These are phyloP conservation scores for Tetrapisispora pingtungensis DNA, from an alignment of 805 yeast genomes.

Conservation along the genomic window DNA sequence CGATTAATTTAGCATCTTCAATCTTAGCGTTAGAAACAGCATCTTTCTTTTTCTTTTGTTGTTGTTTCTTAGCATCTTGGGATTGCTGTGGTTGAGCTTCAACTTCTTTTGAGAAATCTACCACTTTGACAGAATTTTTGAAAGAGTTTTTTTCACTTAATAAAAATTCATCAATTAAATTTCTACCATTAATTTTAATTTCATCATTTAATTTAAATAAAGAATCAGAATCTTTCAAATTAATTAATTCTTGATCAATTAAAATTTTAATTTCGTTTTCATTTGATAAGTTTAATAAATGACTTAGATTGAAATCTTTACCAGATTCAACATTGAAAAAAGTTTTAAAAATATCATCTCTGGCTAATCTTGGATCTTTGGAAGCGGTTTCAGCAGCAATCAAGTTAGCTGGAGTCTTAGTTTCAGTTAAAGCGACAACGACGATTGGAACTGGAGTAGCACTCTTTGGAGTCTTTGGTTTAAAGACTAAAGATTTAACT, in stretches of 20 bases:
- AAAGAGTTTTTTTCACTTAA: slow-evolving; percentile 32
- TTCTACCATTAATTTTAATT: slow-evolving; percentile 15
- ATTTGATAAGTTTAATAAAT: slow-evolving; percentile 30
- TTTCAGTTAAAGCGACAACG: slow-evolving; percentile 62
- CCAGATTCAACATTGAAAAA: slow-evolving; percentile 31
- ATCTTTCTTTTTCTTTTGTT: neutral
- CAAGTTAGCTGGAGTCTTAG: slow-evolving; percentile 56
- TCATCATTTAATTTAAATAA: slow-evolving; percentile 22
- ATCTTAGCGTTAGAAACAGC: slow-evolving; percentile 39
- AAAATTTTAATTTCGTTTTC: slow-evolving; percentile 21
- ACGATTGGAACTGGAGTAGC: slow-evolving; percentile 71
- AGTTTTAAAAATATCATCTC: slow-evolving; percentile 63
- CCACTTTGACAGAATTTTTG: slow-evolving; percentile 31
- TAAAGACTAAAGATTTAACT: slow-evolving; percentile 73
- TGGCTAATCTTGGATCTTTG: slow-evolving; percentile 83
- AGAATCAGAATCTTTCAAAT: slow-evolving; percentile 27
- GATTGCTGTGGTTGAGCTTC: slow-evolving; percentile 25
- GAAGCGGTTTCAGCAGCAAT: slow-evolving; percentile 59
- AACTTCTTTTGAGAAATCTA: slow-evolving; percentile 38
- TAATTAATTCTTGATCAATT: slow-evolving; percentile 30
- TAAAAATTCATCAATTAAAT: slow-evolving; percentile 14
- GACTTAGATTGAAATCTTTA: slow-evolving; percentile 24
- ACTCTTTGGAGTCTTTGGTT: slow-evolving; percentile 82
- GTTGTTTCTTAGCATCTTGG: slow-evolving; percentile 6
- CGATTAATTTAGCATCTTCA: slow-evolving; percentile 84